These are phyloP conservation scores for Tulasnella sp. DNA, from an alignment of 768 basidiomycete genomes.

Conservation along the genomic window DNA sequence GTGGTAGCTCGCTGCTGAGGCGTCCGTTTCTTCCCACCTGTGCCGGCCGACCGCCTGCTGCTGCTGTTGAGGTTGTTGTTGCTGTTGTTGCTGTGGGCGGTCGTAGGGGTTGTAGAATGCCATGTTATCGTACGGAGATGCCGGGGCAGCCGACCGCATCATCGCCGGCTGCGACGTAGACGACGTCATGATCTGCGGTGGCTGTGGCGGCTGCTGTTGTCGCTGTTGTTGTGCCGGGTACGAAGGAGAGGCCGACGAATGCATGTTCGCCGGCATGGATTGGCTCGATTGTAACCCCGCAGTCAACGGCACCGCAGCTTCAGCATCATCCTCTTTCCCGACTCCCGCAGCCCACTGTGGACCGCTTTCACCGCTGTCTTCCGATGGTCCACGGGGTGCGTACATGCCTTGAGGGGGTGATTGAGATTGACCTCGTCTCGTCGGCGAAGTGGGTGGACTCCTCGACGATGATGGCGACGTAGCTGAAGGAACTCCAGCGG, in stretches of 20 bases:
- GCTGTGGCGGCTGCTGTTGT: not conserved
- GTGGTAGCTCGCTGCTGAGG: conserved; percentile 1
- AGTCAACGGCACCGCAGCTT: not conserved
- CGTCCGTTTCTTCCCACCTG: conserved; percentile 3
- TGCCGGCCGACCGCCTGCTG: not conserved
- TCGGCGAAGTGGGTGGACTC: not conserved
- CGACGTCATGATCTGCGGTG: not conserved
- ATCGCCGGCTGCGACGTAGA: not conserved
- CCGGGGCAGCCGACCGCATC: not conserved
- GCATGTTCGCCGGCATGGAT: not conserved
- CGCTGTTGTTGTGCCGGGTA: not conserved
- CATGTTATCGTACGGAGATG: not conserved
- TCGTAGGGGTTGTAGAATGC: conserved; percentile 10
- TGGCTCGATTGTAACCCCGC: not conserved
- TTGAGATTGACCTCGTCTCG: not conserved
- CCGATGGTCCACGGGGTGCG: not conserved
- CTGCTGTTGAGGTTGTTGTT: not conserved
- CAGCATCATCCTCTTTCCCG: not conserved
- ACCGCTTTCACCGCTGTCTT: not conserved
- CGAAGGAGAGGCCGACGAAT: not conserved
- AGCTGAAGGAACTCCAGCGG: not conserved
- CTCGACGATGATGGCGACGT: not conserved
- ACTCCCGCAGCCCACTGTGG: not conserved
- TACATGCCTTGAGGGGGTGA: not conserved
- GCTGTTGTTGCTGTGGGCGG: no score